phyloP scores from a whole-genome alignment of 345 rosid species.

The Hypericum perforatum region DNA sequence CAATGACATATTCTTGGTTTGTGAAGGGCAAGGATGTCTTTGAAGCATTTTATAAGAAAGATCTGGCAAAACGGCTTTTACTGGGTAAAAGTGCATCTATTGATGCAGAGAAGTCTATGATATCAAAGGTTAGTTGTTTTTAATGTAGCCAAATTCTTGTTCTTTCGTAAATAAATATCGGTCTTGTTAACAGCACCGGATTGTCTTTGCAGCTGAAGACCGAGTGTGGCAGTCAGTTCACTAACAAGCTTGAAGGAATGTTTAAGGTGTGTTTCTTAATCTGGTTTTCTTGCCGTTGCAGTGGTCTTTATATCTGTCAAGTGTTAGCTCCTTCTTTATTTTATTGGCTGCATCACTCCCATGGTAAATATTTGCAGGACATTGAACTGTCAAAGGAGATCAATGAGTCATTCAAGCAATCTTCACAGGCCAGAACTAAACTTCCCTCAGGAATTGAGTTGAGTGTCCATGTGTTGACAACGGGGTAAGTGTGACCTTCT shows the following conservation, averaged over 20 bases:
- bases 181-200: conserved; percentile 19
- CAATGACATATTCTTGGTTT: conserved; percentile 6
- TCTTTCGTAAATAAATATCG: background rate
- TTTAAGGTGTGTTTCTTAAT: conserved; percentile 54
- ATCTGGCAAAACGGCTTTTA: conserved; percentile 89
- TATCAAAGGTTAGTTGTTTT: conserved; percentile 58
- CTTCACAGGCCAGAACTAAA: conserved; percentile 94
- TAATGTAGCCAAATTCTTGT: background rate
- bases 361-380: conserved; percentile 42
- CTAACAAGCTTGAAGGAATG: conserved; percentile 99
- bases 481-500: conserved; percentile 53
- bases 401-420: conserved; percentile 92
- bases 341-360: conserved; percentile 1
- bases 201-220: conserved; percentile 73
- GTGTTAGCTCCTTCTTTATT: background rate
- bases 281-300: background rate
- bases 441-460: conserved; percentile 94
- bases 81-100: conserved; percentile 98
- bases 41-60: conserved; percentile 98
- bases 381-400: conserved; percentile 95
- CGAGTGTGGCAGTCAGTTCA: conserved; percentile 96
- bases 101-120: conserved; percentile 99
- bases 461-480: conserved; percentile 94
- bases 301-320: background rate
- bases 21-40: conserved; percentile 93